phyloP scores from a whole-genome alignment of 768 basidiomycete genomes.

The Pleurotus tuber-regium region DNA sequence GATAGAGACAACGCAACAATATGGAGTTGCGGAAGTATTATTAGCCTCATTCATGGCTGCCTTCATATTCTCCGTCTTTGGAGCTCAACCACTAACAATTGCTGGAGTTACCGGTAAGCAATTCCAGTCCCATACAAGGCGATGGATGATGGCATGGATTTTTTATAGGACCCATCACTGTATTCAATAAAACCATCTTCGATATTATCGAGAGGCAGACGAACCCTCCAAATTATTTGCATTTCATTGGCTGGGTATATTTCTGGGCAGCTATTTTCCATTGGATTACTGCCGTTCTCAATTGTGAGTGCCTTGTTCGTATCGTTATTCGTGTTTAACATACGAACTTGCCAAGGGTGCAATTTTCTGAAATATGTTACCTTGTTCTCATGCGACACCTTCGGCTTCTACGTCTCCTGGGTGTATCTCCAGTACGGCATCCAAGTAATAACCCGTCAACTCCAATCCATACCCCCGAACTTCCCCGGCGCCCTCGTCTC shows the following conservation, averaged over 20 bases:
- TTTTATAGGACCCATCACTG: constrained; percentile 82
- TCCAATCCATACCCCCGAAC: constrained; percentile 35
- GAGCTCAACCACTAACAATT: constrained; percentile 89
- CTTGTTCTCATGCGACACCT: constrained; percentile 87
- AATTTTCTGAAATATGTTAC: constrained; percentile 87
- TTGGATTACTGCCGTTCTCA: constrained; percentile 76
- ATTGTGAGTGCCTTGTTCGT: constrained; percentile 46
- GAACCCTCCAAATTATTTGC: constrained; percentile 72
- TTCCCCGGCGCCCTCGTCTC: constrained; percentile 54
- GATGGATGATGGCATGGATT: too few species aligned
- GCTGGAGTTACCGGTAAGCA: constrained; percentile 80
- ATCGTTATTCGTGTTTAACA: constrained; percentile 8
- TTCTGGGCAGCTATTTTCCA: constrained; percentile 86
- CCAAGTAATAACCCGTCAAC: constrained; percentile 78
- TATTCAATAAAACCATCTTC: constrained; percentile 89
- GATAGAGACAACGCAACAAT: constrained; percentile 86
- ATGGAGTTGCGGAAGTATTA: constrained; percentile 87
- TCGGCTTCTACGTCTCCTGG: constrained; percentile 91
- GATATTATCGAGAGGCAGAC: constrained; percentile 59
- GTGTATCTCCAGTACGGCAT: constrained; percentile 89
- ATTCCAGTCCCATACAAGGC: background rate
- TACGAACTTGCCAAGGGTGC: constrained; percentile 49
- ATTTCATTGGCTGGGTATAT: constrained; percentile 92
- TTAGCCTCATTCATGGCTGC: constrained; percentile 87
- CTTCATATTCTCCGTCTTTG: constrained; percentile 81